Evolutionary conservation across 345 rosid genomes (phyloP), one percentile per base, ranked within the genome.

Genomic region (Crucihimalaya himalaica): DNA sequence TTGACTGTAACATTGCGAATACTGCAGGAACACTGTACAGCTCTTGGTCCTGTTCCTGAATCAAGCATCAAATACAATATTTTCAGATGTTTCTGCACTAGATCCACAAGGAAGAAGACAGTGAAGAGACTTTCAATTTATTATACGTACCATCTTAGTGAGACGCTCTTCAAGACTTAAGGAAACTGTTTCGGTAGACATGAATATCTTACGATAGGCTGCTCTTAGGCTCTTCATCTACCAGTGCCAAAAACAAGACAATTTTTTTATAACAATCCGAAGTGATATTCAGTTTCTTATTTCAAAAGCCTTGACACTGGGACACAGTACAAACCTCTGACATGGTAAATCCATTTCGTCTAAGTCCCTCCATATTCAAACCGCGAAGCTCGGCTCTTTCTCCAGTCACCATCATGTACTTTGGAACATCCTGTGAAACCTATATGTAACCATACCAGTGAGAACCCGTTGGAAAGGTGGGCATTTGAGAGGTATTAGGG

Each of bases 341-440:
- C 71, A 63, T 70, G 2, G 79, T 81, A 73, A 92, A 92, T 79
- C 94, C 92, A 83, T 68, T 77, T 43, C 97, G 92, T 51, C 83
- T 87, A 71, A 92, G 97, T 61, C 99, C 97, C 70, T 92, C 96
- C 48, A 88, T 79, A 81, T 95, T 92, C 77, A 92, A 78, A 81
- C 99, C 97, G 6, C 89, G 93, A 79, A 95, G 90, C 78, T 86
- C 91, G 19, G 97, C 91, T 84, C 97, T 85, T 79, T 87, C 96
- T 72, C 97, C 97, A 63, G 92, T 76, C 63, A 95, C 97, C 99
- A 95, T 85, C 68, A 82, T 82, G 81, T 86, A 95, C 77, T 77
- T 92, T 43, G 97, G 99, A 40, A 95, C 97, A 81, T 95, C 97
- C 85, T 95, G 97, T 50, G 97, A 78, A 72, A 92, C 91, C 97